Evolutionary conservation across 139 green algal genomes (phyloP).

Genomic region (Dunaliella primolecta): DNA sequence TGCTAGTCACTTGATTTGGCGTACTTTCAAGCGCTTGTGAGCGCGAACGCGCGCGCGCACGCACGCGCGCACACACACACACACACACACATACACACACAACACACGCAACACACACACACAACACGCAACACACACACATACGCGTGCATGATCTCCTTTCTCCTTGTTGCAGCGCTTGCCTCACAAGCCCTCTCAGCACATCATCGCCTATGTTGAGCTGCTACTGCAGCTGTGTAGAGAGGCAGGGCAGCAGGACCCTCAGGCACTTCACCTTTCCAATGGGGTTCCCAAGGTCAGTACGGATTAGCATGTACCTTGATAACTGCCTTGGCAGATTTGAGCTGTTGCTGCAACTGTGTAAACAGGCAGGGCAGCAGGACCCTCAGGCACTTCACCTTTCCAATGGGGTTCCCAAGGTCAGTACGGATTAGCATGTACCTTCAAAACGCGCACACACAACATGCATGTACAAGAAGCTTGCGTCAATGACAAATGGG

Average conservation of each 20-base stretch:
- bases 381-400: neutral
- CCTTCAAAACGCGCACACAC: neutral
- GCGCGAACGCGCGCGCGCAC: neutral
- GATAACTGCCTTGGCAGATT: neutral
- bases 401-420: neutral
- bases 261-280: neutral
- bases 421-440: neutral
- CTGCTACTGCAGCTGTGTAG: slow-evolving; percentile 1
- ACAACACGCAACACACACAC: neutral
- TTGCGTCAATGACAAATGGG: no score
- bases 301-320: neutral
- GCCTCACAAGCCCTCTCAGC: neutral
- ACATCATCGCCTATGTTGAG: neutral
- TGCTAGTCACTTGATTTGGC: no score
- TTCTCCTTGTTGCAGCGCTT: no score
- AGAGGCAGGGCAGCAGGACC: neutral
- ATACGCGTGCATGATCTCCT: no score
- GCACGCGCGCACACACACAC: neutral
- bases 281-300: neutral
- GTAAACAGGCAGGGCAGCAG: neutral
- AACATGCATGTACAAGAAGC: no score
- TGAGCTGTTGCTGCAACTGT: neutral
- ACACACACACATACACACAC: neutral
- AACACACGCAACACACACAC: neutral
- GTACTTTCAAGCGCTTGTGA: no score